A percentile compares a stretch with the other conserved stretches of the same genome.
Conservation (phyloP, 495 filamentous ascomycete genomes). For the Tuber calosporum region DNA sequence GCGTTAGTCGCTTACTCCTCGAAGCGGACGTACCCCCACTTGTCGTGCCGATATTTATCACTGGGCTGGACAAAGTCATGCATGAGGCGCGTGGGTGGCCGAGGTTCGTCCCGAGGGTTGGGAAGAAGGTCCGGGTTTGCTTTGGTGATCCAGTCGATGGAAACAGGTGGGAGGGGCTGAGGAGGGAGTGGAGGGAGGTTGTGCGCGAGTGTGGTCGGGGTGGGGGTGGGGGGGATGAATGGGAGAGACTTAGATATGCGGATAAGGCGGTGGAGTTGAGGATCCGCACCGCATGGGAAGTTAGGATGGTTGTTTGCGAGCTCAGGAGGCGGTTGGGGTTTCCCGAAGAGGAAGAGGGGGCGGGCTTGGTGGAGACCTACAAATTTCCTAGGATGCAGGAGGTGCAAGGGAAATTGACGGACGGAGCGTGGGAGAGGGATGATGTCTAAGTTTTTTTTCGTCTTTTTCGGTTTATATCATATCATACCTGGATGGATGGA, state of each 20-base stretch:
- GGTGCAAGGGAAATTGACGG: slow-evolving; percentile 55
- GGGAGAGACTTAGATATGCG: slow-evolving; percentile 56
- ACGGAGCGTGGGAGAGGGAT: slow-evolving; percentile 60
- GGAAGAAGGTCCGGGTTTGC: slow-evolving; percentile 63
- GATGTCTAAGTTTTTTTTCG: not conserved
- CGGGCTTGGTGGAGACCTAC: slow-evolving; percentile 59
- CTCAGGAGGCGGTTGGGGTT: slow-evolving; percentile 63
- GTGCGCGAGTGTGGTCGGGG: not conserved
- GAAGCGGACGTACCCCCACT: slow-evolving; percentile 76
- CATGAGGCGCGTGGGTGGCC: slow-evolving; percentile 69
- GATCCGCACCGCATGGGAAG: slow-evolving; percentile 69
- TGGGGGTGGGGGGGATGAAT: too few species aligned
- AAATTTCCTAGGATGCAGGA: slow-evolving; percentile 49
- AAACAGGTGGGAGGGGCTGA: slow-evolving; percentile 22
- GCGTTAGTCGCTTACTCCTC: slow-evolving; percentile 77
- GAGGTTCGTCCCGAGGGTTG: slow-evolving; percentile 69
- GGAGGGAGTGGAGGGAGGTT: slow-evolving; percentile 23
- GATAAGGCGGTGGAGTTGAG: slow-evolving; percentile 68
- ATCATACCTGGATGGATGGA: not conserved
- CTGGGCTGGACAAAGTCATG: slow-evolving; percentile 80
- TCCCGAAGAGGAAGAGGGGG: slow-evolving; percentile 70
- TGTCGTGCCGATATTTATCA: slow-evolving; percentile 87
- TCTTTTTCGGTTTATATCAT: slow-evolving; percentile 36
- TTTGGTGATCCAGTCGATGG: slow-evolving; percentile 61
- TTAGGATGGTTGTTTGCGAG: slow-evolving; percentile 71